phyloP scores from a whole-genome alignment of 1,139 yeast genomes.

The Suhomyces maxii region DNA sequence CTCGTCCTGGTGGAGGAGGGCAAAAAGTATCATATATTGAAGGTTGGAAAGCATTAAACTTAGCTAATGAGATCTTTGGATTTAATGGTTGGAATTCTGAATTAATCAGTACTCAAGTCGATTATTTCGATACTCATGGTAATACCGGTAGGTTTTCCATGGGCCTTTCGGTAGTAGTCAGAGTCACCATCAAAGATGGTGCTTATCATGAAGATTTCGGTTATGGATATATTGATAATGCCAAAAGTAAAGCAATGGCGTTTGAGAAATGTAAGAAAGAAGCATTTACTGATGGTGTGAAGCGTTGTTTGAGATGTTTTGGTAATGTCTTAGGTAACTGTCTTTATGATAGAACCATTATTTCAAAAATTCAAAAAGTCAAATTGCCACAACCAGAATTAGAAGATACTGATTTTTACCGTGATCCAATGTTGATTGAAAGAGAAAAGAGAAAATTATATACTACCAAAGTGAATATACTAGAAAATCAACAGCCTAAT shows the following conservation, averaged over 20 bases:
- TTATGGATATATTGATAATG: slow-evolving; percentile 75
- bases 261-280: slow-evolving; percentile 82
- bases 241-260: slow-evolving; percentile 67
- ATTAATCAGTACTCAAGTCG: slow-evolving; percentile 63
- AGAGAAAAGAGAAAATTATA: slow-evolving; percentile 25
- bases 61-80: slow-evolving; percentile 80
- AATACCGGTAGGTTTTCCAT: slow-evolving; percentile 54
- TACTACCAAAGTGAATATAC: slow-evolving; percentile 13
- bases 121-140: slow-evolving; percentile 63
- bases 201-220: slow-evolving; percentile 81
- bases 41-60: slow-evolving; percentile 77
- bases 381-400: slow-evolving; percentile 55
- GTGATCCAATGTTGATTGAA: slow-evolving; percentile 38
- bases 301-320: slow-evolving; percentile 72
- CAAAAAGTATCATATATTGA: slow-evolving; percentile 68
- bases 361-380: slow-evolving; percentile 56
- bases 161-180: slow-evolving; percentile 69
- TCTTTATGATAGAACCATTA: slow-evolving; percentile 67
- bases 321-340: slow-evolving; percentile 83
- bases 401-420: slow-evolving; percentile 44
- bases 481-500: slow-evolving; percentile 7
- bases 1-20: slow-evolving; percentile 77
- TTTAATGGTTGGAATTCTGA: slow-evolving; percentile 82
- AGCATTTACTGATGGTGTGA: slow-evolving; percentile 78
- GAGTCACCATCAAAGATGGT: slow-evolving; percentile 73